These are phyloP conservation scores for Caloboletus firmus DNA, from an alignment of 1,284 basidiomycete species.

Conservation along the genomic window DNA sequence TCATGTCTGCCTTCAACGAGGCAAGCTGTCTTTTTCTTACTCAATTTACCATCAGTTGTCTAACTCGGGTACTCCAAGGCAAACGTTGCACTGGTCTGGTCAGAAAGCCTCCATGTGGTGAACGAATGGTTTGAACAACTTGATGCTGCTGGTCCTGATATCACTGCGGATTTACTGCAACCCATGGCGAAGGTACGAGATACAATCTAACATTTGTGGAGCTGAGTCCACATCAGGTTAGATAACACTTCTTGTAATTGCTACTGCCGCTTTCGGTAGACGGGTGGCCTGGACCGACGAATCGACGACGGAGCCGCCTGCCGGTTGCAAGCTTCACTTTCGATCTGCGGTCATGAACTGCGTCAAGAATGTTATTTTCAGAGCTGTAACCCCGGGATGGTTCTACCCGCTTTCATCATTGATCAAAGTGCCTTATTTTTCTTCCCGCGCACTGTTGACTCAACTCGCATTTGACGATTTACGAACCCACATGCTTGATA, in stretches of 20 bases:
- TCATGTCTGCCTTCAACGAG: constrained; percentile 33
- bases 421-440: constrained; percentile 38
- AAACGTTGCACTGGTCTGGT: constrained; percentile 48
- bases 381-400: constrained; percentile 36
- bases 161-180: constrained; percentile 33
- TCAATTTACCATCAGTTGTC: not conserved
- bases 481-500: constrained; percentile 40
- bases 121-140: constrained; percentile 47
- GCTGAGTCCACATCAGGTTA: constrained; percentile 11
- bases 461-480: constrained; percentile 38
- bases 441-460: constrained; percentile 28
- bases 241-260: constrained; percentile 43
- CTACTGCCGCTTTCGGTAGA: constrained; percentile 44
- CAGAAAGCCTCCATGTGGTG: constrained; percentile 41
- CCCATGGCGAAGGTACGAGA: constrained; percentile 31
- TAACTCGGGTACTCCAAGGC: constrained; percentile 27
- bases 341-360: constrained; percentile 36
- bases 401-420: constrained; percentile 30
- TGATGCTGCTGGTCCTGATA: constrained; percentile 22
- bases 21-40: constrained; percentile 1
- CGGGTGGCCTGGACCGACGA: constrained; percentile 37
- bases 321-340: constrained; percentile 37
- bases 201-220: not conserved
- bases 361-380: constrained; percentile 33
- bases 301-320: constrained; percentile 25